Conservation (phyloP, 371 early-diverging fungal genomes). For the Saksenaea oblongispora region DNA sequence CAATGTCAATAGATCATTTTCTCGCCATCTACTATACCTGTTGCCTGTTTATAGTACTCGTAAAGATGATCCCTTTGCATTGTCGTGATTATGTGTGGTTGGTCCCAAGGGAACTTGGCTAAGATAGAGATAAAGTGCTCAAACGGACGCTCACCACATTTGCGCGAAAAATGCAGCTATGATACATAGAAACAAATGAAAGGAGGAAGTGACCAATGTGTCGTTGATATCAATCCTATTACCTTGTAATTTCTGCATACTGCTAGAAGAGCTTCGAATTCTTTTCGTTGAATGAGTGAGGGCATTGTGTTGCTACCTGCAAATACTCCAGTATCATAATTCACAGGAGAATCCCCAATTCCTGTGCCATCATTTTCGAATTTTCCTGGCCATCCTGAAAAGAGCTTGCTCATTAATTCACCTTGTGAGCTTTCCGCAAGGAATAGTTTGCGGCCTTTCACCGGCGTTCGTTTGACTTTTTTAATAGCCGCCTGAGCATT, state of each 20-base stretch:
- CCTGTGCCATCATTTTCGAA: slow-evolving; percentile 26
- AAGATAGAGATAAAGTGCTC: slow-evolving; percentile 67
- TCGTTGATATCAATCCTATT: neutral
- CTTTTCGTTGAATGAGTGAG: slow-evolving; percentile 55
- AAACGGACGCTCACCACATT: slow-evolving; percentile 67
- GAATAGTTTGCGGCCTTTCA: slow-evolving; percentile 55
- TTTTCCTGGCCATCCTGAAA: slow-evolving; percentile 54
- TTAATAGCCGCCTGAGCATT: slow-evolving; percentile 35
- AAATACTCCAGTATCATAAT: neutral
- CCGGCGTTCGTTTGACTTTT: slow-evolving; percentile 30
- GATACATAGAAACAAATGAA: neutral
- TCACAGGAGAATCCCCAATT: neutral
- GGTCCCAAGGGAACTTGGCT: slow-evolving; percentile 65
- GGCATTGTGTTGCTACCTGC: slow-evolving; percentile 2
- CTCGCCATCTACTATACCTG: slow-evolving; percentile 5
- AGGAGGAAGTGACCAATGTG: neutral
- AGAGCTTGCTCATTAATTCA: slow-evolving; percentile 54
- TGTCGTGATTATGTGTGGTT: slow-evolving; percentile 45
- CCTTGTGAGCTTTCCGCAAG: slow-evolving; percentile 52
- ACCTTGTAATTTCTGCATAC: slow-evolving; percentile 69
- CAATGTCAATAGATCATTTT: neutral
- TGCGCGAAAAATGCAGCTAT: slow-evolving; percentile 62
- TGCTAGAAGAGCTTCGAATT: slow-evolving; percentile 55
- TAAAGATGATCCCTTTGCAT: slow-evolving; percentile 70
- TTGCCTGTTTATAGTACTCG: slow-evolving; percentile 57